Evolutionary conservation across 768 basidiomycete species (phyloP), one percentile per base, ranked within the genome.

Genomic region (Rhizopogon vulgaris): DNA sequence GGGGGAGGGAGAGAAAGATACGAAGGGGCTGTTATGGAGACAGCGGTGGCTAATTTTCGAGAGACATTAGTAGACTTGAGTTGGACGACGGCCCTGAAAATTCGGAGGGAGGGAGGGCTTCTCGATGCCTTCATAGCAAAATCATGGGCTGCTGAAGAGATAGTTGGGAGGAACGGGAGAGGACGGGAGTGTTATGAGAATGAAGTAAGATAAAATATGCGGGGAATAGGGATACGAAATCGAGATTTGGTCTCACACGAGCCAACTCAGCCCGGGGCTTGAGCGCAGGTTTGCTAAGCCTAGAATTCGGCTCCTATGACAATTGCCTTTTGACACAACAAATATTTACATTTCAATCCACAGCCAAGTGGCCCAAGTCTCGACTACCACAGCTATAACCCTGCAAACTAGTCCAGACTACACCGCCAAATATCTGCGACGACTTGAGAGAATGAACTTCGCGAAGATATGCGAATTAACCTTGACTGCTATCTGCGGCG

Each of bases 1-100:
- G 54, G 54, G 17, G 53, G 53, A 6, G 51, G 43, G 10, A 55
- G 22, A 41, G 54, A 55, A 12, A 55, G 54, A 9, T 55, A 55
- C 27, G 54, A 55, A 22, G 54, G 54, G 17, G 54, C 43, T 1
- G 54, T 53, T 22, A 55, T 55, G 24, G 43, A 47, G 25, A 55
- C 28, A 38, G 39, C 52, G 18, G 52, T 55, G 6, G 54, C 54
- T 10, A 55, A 46, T 3, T 53, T 48, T 25, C 54, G 45, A 37
- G 30, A 30, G 36, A 47, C 30, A 53, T 52, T 52, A 24, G 12
- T n/a, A 24, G 38, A 24, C 27, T 17, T 27, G 38, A 36, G 43
- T 17, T 12, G 32, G 9, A 27, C n/a, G 25, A 38, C 39, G 25
- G 54, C 32, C n/a, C 52, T 55, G 11, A 55, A 15, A 38, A 55